Base-by-base conservation (phyloP, 2,329 filamentous ascomycete genomes). In the Colletotrichum melonis region DNA sequence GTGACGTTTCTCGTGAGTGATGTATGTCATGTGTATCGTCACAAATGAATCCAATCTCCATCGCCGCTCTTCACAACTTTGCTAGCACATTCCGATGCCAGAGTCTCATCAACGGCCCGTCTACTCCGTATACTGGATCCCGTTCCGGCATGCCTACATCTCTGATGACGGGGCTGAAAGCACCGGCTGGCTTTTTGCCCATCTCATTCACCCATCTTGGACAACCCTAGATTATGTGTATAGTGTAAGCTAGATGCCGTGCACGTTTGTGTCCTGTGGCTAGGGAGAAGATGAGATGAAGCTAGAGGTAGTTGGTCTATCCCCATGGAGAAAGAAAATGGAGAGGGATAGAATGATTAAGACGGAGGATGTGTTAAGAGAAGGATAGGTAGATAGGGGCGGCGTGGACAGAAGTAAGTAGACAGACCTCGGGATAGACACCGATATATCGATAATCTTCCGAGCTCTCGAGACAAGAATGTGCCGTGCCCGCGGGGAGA, bases 401-500 rank as follows among this genome's bases (percentile, higher is more conserved):
- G 42, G 16, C 16, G 7, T 49, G 42, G 1, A 49, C 42, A n/a
- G 5, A 3, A 42, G 32, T 35, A 12, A 42, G 0, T 6, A 6
- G 5, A 42, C 42, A 2, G 19, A 49, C 42, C 42, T 58, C 28
- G 22, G 76, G 77, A 54, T 77, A 78, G 5, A 78, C 74, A 4
- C 76, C 77, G 14, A 78, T 76, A 35, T 76, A 77, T 12, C 69
- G 67, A 46, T 78, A 78, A 22, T 77, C 62, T 9, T 57, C 14
- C 8, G 67, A 73, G 16, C 42, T 49, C 42, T 49, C 42, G 1
- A 49, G 42, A n/a, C 42, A 49, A 1, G 74, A 75, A 46, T 78
- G 77, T 2, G 77, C 76, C 2, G 73, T 75, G 0, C 77, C 76
- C 5, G 77, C 76, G 3, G 77, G 77, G 3, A 78, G 66, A 0